Conservation (phyloP, 768 basidiomycete genomes). For the Boletus sp. region DNA sequence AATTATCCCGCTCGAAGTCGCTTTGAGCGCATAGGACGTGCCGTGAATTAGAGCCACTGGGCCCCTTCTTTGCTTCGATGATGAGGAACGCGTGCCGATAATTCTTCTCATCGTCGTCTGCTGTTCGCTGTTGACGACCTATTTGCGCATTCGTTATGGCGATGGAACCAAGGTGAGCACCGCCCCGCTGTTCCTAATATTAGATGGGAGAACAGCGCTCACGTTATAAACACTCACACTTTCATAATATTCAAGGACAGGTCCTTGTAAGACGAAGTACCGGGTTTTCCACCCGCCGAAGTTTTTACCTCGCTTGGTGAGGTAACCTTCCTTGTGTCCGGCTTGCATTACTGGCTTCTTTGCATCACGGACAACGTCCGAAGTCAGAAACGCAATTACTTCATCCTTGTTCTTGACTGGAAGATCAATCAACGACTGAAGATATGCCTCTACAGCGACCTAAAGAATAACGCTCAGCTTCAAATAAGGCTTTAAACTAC, state of each 20-base stretch:
- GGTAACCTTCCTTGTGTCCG: slow-evolving; percentile 91
- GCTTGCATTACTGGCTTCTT: slow-evolving; percentile 75
- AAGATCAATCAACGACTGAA: slow-evolving; percentile 78
- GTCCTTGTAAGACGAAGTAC: slow-evolving; percentile 91
- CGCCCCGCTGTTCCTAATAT: slow-evolving; percentile 65
- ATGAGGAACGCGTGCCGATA: slow-evolving; percentile 98
- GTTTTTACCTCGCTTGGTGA: slow-evolving; percentile 95
- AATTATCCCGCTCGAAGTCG: slow-evolving; percentile 87
- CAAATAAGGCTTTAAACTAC: neutral
- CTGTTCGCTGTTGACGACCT: slow-evolving; percentile 82
- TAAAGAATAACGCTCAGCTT: slow-evolving; percentile 29
- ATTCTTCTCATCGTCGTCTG: slow-evolving; percentile 81
- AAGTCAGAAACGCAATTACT: slow-evolving; percentile 88
- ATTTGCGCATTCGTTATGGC: slow-evolving; percentile 91
- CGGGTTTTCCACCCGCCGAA: slow-evolving; percentile 98
- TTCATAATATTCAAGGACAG: slow-evolving; percentile 92
- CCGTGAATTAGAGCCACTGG: slow-evolving; percentile 66
- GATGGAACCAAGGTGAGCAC: slow-evolving; percentile 89
- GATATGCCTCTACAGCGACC: slow-evolving; percentile 80
- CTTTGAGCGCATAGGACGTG: slow-evolving; percentile 98
- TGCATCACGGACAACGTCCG: slow-evolving; percentile 78
- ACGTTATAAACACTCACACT: slow-evolving; percentile 59
- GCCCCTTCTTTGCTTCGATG: slow-evolving; percentile 80
- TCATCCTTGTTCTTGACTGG: slow-evolving; percentile 87
- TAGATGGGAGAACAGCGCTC: slow-evolving; percentile 10